Evolutionary conservation across 1,139 yeast species (phyloP), one percentile per base, ranked within the genome.

Genomic region (Blastobotrys proliferans): DNA sequence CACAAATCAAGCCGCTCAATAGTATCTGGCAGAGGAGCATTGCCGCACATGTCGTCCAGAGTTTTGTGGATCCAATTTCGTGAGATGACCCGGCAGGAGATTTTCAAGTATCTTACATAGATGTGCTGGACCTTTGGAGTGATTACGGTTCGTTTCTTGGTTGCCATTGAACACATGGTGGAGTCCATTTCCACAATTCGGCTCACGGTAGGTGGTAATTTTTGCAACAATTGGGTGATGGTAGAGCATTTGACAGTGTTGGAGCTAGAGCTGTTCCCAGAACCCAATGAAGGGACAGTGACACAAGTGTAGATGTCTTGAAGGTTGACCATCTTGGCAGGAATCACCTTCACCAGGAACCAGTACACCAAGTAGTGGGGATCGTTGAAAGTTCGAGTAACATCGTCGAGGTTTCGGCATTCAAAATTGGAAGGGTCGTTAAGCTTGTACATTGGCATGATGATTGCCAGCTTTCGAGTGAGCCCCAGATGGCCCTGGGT

Each of bases 321-420:
- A 11, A 40, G 20, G 16, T 34, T 27, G 28, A 33, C 26, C 6
- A 33, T 27, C 18, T 26, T 27, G 3, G 22, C n/a, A 10, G 43
- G 43, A 6, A 40, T 27, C 6, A 33, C 31, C n/a, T 40, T 33
- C 11, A 22, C 13, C 24, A 33, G 11, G 17, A 40, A 34, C 43
- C 43, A 40, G n/a, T 14, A 33, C 18, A 40, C 29, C 18, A 40
- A 17, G 29, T 19, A 27, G 16, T 40, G 43, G n/a, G 43, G 43
- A 4, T 19, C 9, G 10, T 13, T n/a, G 8, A 8, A 13, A 4
- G 33, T 30, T 11, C 43, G 32, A 8, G 10, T 11, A 3, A 40
- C 17, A 26, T 40, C 43, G 10, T 40, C 29, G 9, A 19, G 6
- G 10, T 14, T 14, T 18, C 32, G 24, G 33, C 37, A 33, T 9